These are phyloP conservation scores for Pseudogymnoascus sp. DNA, from an alignment of 2,329 filamentous ascomycete species.

Conservation along the genomic window DNA sequence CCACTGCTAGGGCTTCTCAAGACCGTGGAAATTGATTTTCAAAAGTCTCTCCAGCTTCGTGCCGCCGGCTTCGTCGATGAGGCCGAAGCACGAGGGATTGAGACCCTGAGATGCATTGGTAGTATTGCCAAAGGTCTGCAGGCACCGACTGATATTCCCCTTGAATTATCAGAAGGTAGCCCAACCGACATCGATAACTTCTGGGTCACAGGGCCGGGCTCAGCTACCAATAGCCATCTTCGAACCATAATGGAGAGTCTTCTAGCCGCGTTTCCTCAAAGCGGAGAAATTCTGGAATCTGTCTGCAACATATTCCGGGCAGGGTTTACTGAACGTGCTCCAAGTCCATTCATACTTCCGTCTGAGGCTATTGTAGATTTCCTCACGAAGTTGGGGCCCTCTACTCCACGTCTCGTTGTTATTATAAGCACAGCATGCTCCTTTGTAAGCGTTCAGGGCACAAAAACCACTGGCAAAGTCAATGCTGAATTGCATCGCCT, in stretches of 20 bases:
- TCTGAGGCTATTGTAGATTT: constrained; percentile 60
- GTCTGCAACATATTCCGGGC: constrained; percentile 65
- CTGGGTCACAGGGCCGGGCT: constrained; percentile 44
- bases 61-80: constrained; percentile 23
- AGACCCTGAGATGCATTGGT: constrained; percentile 59
- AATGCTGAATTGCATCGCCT: constrained; percentile 45
- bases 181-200: constrained; percentile 31
- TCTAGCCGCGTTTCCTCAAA: constrained; percentile 48
- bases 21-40: constrained; percentile 58
- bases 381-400: constrained; percentile 50
- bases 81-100: constrained; percentile 31
- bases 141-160: constrained; percentile 56
- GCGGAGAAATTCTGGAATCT: constrained; percentile 63
- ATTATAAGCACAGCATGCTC: constrained; percentile 67
- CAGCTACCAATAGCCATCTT: constrained; percentile 44
- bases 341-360: constrained; percentile 72
- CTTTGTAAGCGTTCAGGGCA: constrained; percentile 56
- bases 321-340: constrained; percentile 67
- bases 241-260: constrained; percentile 44
- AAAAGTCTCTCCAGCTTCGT: constrained; percentile 29
- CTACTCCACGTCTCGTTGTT: constrained; percentile 61
- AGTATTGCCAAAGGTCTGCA: constrained; percentile 69
- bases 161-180: constrained; percentile 55
- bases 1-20: constrained; percentile 53
- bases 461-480: constrained; percentile 38